Evolutionary conservation across 331 rosid species (phyloP), one percentile per base, ranked within the genome.

Genomic region (Malus hybrid): DNA sequence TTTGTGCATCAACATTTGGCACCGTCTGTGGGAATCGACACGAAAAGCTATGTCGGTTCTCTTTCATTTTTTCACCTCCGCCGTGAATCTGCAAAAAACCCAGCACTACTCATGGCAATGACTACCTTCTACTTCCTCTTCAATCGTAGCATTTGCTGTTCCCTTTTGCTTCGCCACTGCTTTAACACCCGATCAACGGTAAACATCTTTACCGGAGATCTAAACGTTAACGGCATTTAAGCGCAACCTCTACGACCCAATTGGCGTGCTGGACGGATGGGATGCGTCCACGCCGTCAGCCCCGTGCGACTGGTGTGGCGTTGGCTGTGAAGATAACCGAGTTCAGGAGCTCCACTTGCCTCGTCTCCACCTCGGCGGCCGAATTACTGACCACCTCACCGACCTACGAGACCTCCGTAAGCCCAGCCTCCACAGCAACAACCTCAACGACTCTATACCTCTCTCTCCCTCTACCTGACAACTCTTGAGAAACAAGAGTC

Each of bases 261-360:
- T 88, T 0, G 91, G 90, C 33, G 80, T 84, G 22, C 60, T 92
- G 14, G 86, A 83, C 67, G 77, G 81, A 3, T 92, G 93, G 97
- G 88, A 84, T 63, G 54, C 93, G 1, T 69, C 93, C 74, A 79
- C 90, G 6, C 83, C 90, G 0, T 77, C 85, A 3, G 92, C 97
- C 10, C 97, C 93, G 24, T 88, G 93, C 57, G 97, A 92, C 82
- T 92, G 93, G 93, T 86, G 77, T 19, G 93, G 97, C 76, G 80
- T 88, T 46, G 39, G 78, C 16, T 92, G 97, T 70, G 73, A 4
- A 75, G 63, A 83, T 33, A 77, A 72, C 83, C 85, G 82, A 80
- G 97, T 92, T 28, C 80, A 57, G 46, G 85, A 87, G 6, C 91
- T 92, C 39, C 85, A 83, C 1, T 50, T 88, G 22, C 93, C 97